Base-by-base conservation (phyloP, 768 basidiomycete genomes). In the Amanita polypyramis region DNA sequence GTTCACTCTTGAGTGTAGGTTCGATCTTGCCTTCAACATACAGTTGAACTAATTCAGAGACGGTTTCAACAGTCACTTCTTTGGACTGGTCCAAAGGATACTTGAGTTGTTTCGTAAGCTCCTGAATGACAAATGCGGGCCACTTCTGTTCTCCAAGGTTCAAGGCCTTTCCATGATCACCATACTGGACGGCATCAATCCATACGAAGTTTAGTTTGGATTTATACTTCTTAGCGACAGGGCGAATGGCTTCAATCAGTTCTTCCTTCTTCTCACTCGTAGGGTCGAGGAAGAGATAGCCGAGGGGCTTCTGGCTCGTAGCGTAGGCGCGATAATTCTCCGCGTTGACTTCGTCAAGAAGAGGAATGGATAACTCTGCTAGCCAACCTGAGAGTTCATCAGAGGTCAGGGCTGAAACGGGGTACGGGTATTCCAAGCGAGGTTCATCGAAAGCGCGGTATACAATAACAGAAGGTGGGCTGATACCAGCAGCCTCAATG, bases 161-260 rank as follows among this genome's bases (percentile, higher is more conserved):
- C 50, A 99, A 77, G 1, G 89, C 87, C 66, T 91, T 93, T 55
- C 85, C 96, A 70, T 99, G 96, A 58, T 98, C 95, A 57, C 79
- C 80, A 57, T 93, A 99, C 64, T 93, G 92, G 69, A 85, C 69
- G 19, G 91, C 93, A 64, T 99, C 96, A 57, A 99, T 98, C 82
- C 84, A 95, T 52, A 98, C 95, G 64, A 97, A 96, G 81, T 96
- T 96, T 62, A 98, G 60, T 68, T 89, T 82, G 57, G 80, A 76
- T 68, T 88, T 91, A 73, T 78, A 79, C 60, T 82, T 78, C 45
- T 79, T 69, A 5, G 96, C 96, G 45, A 95, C 64, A 7, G 90
- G 82, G 56, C 73, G 79, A 55, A 97, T 61, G 34, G 72, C 65
- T 20, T 80, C 79, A 53, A 95, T 76, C 42, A 82, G 64, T 25